Percentiles rank a stretch among this genome's conserved stretches.
phyloP scores from a whole-genome alignment of 345 rosid species.

The Camelina sativa region DNA sequence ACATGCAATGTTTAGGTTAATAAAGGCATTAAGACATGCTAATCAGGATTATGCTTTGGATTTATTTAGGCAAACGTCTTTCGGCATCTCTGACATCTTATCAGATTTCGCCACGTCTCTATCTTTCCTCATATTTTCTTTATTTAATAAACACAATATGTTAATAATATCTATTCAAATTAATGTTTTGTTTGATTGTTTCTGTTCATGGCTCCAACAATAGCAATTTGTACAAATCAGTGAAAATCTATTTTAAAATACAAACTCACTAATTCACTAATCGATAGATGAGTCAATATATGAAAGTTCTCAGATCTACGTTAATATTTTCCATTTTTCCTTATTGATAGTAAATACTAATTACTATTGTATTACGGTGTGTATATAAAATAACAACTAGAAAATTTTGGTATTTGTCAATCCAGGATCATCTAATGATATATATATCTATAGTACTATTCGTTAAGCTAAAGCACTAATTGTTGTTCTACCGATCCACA shows the following conservation, averaged over 20 bases:
- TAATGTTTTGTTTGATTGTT: neutral
- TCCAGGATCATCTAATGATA: neutral
- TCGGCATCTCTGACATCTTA: slow-evolving; percentile 34
- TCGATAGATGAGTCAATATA: neutral
- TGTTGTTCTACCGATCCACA: neutral
- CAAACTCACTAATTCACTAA: neutral
- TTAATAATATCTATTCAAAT: neutral
- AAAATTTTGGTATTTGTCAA: neutral
- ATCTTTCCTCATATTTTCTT: neutral
- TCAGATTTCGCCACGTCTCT: slow-evolving; percentile 26
- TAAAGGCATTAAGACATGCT: slow-evolving; percentile 32
- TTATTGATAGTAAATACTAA: neutral
- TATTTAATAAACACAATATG: neutral
- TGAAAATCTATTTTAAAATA: neutral
- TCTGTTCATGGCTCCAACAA: neutral
- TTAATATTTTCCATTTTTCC: neutral
- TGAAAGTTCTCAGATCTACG: neutral
- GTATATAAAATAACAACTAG: neutral
- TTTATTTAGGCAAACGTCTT: slow-evolving; percentile 41
- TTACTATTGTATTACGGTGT: neutral
- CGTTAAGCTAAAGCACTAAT: too few relatives aligned
- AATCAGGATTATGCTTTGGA: slow-evolving; percentile 39
- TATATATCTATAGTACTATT: too few relatives aligned
- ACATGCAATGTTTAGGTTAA: slow-evolving; percentile 39
- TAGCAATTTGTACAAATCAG: slow-evolving; percentile 7